Base-by-base conservation (phyloP, 192 early-diverging fungal species). In the Geranomyces michiganensis region DNA sequence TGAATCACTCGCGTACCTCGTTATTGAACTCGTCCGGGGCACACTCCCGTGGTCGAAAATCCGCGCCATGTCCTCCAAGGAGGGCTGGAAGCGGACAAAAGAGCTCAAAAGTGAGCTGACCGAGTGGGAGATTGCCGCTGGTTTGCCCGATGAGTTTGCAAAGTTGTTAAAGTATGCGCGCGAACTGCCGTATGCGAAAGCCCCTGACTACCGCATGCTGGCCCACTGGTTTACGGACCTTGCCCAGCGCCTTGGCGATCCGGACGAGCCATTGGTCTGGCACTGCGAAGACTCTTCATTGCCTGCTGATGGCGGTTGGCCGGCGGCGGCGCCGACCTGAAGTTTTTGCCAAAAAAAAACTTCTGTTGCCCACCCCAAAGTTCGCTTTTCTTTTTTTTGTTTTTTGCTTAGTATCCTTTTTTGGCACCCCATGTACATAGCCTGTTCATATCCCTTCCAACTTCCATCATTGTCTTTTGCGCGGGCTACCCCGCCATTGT, bases 61-160 rank as follows among this genome's bases (percentile, higher is more conserved):
- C n/a, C 45, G 56, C 8, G 82, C 82, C 26, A 43, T 69, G 49
- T 72, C 70, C 21, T 74, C 74, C 2, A 24, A 41, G 0, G 73
- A 83, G 58, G 82, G 82, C 21, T 83, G 82, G 82, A 65, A 69
- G 36, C 77, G 78, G 41, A 77, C 78, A 36, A 53, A 72, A 12
- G 67, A 62, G 5, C 33, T 63, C 24, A 83, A 83, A 56, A 53
- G 68, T n/a, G 76, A 83, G 33, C 31, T 58, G 29, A 12, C 33
- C 12, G 46, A 72, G 13, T 58, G 44, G 7, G 78, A 83, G 22
- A 46, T 83, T 4, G 65, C 69, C 59, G 46, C 12, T 0, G 79
- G 62, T 8, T 49, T 83, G 4, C 82, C 82, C 1, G 55, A 64
- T 4, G 78, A 72, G 56, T 83, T 79, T 62, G 55, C 33, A 15